phyloP scores from a whole-genome alignment of 2,329 filamentous ascomycete genomes.

The Hypomyces rosellus region DNA sequence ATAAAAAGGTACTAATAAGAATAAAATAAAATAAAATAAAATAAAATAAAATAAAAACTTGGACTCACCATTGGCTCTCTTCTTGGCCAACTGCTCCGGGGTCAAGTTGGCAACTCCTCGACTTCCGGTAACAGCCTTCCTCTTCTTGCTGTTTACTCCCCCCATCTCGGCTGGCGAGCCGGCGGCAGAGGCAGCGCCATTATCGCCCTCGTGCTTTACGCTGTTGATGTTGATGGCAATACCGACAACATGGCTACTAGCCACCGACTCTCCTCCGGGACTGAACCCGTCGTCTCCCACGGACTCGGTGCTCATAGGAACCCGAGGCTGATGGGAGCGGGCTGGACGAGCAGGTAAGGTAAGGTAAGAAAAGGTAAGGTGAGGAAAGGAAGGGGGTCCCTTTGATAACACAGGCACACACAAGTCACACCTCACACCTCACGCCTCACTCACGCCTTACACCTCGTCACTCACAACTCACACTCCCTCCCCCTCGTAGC shows the following conservation, averaged over 20 bases:
- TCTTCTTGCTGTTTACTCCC: constrained; percentile 28
- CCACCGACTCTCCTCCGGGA: constrained; percentile 9
- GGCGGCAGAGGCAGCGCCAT: constrained; percentile 2
- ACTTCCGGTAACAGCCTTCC: constrained; percentile 38
- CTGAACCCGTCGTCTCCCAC: constrained; percentile 4
- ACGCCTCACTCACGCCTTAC: no score
- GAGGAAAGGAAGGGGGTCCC: no score
- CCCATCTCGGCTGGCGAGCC: constrained; percentile 1
- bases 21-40: background rate
- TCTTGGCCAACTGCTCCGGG: constrained; percentile 67
- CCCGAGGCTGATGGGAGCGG: background rate
- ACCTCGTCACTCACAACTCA: no score
- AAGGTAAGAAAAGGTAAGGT: no score
- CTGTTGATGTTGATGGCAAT: background rate
- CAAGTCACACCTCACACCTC: no score
- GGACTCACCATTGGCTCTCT: constrained; percentile 50
- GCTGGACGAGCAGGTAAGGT: background rate
- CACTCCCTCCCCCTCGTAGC: no score
- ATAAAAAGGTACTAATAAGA: background rate
- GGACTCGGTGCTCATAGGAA: constrained; percentile 6
- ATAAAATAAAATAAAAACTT: background rate
- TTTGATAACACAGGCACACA: no score
- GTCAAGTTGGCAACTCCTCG: constrained; percentile 58
- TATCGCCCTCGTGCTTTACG: constrained; percentile 1
- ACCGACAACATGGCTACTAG: background rate